Evolutionary conservation across 2,329 filamentous ascomycete species (phyloP), one percentile per base, ranked within the genome.

Genomic region (Colletotrichum caudatum): DNA sequence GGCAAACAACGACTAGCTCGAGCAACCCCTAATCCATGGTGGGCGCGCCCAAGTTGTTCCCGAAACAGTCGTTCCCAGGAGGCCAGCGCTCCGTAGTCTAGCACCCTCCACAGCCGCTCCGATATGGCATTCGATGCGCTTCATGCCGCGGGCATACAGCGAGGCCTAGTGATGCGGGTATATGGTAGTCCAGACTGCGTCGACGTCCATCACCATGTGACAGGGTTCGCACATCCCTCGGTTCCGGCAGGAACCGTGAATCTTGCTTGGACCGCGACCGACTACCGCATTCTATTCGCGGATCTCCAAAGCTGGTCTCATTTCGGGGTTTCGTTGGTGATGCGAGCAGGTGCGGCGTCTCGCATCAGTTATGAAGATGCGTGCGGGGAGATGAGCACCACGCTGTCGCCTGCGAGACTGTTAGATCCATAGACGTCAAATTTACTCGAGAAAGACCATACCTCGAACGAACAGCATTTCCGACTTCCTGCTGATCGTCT

Each of bases 391-490:
- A 92, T 92, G 77, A 93, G 85, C 71, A 93, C 90, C 65, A 93
- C 91, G 71, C 91, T 93, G 77, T 93, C 91, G 74, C 91, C 91
- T 93, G 74, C 54, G 35, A 59, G 26, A 7, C 50, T 66, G 74
- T 82, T 62, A 81, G 78, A 53, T 46, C n/a, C 12, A 11, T 39
- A 6, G 20, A 26, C 18, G 33, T 51, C 35, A 8, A n/a, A 11
- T 56, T 29, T 5, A 48, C 12, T 20, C 16, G 3, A 3, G 50
- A 9, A 35, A 29, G 9, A 35, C 2, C 88, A 74, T 84, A 95
- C 95, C 95, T 93, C 96, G 88, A 70, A 99, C 95, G 81, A 99
- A 99, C 26, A 99, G 85, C 96, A 99, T 99, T 81, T 98, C 96
- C 54, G 94, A 97, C 82, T 98, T 97, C 84, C 97, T 97, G 84